Evolutionary conservation across 805 yeast genomes (phyloP).

Genomic region (Teunomyces lycoperdinae): DNA sequence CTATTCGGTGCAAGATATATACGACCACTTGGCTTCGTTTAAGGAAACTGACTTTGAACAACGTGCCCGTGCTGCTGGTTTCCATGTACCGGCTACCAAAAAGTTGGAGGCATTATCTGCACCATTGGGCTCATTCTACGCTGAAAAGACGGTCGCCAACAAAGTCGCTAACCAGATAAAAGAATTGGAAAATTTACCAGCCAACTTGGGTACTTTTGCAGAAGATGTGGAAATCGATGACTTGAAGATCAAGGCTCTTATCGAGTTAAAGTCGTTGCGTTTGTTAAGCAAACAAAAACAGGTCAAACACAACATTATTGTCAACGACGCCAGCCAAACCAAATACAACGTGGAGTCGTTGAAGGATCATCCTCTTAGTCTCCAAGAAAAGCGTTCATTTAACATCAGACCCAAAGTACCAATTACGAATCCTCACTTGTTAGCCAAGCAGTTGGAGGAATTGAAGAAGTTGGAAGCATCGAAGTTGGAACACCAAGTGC

Average conservation of each 20-base stretch:
- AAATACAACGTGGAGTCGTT: constrained; percentile 53
- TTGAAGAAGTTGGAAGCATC: constrained; percentile 57
- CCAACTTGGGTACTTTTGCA: constrained; percentile 59
- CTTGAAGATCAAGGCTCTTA: constrained; percentile 60
- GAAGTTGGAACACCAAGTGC: constrained; percentile 20
- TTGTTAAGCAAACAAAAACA: constrained; percentile 68
- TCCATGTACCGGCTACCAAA: constrained; percentile 22
- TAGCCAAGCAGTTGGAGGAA: constrained; percentile 74
- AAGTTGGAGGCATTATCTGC: constrained; percentile 33
- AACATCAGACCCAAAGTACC: constrained; percentile 67
- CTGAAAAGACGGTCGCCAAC: constrained; percentile 52
- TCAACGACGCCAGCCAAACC: constrained; percentile 51
- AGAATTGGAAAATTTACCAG: constrained; percentile 65
- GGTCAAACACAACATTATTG: constrained; percentile 58
- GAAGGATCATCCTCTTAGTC: constrained; percentile 51
- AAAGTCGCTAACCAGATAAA: constrained; percentile 56
- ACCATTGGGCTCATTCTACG: constrained; percentile 47
- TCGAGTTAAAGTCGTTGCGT: constrained; percentile 68
- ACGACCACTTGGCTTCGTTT: constrained; percentile 4
- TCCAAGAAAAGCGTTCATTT: constrained; percentile 67
- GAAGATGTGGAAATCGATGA: constrained; percentile 40
- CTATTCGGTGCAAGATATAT: constrained; percentile 2
- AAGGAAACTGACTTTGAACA: constrained; percentile 20
- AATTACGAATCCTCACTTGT: constrained; percentile 69
- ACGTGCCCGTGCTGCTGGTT: constrained; percentile 42